These are phyloP conservation scores for Lactifluus hygrophoroides DNA, from an alignment of 768 basidiomycete species.

Conservation along the genomic window DNA sequence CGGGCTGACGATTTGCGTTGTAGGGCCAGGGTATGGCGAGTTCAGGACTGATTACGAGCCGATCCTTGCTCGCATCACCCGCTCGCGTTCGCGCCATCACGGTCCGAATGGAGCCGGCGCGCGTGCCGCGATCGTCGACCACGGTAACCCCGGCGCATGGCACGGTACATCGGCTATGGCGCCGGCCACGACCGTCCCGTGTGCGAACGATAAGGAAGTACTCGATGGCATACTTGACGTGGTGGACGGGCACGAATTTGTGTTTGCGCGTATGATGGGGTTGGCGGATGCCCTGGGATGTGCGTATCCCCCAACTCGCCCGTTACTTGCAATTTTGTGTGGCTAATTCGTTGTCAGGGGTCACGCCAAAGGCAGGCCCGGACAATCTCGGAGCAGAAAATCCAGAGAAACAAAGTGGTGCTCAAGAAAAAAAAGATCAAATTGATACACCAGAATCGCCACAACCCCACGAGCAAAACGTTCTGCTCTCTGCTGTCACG, in stretches of 20 bases:
- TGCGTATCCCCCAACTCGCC: constrained; percentile 31
- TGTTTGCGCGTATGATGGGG: constrained; percentile 77
- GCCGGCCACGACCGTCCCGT: constrained; percentile 57
- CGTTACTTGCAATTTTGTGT: background rate
- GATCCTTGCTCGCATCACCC: constrained; percentile 77
- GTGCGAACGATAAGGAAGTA: constrained; percentile 71
- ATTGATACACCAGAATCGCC: constrained; percentile 21
- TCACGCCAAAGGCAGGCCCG: constrained; percentile 43
- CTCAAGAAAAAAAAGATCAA: constrained; percentile 3
- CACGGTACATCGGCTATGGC: constrained; percentile 64
- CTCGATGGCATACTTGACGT: constrained; percentile 57
- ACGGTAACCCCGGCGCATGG: constrained; percentile 76
- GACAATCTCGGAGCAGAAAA: constrained; percentile 25
- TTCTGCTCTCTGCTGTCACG: constrained; percentile 24
- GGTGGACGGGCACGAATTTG: constrained; percentile 62
- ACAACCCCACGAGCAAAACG: constrained; percentile 12
- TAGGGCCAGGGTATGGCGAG: constrained; percentile 73
- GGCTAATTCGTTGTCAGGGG: constrained; percentile 37
- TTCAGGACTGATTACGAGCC: constrained; percentile 79
- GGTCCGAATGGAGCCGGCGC: constrained; percentile 27
- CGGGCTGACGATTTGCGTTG: background rate
- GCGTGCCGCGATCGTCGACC: constrained; percentile 69
- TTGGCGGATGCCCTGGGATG: constrained; percentile 79
- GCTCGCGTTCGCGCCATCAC: constrained; percentile 30
- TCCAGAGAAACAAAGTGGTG: background rate